Percentiles rank a stretch among this genome's conserved stretches.
Evolutionary conservation across 192 early-diverging fungal species (phyloP).

Genomic region (Haplosporangium gracile): DNA sequence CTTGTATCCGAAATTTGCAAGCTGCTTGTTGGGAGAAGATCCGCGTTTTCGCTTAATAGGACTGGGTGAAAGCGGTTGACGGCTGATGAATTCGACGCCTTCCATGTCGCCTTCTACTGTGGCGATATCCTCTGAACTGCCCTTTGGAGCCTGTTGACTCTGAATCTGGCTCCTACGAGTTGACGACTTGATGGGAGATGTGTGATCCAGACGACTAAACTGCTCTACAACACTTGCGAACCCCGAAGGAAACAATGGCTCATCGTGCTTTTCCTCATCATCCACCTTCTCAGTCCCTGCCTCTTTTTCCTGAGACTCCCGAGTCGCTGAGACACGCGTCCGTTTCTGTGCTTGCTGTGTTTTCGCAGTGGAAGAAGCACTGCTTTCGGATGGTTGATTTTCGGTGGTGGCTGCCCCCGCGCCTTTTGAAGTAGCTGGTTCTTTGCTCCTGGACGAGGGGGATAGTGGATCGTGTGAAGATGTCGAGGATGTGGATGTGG

Average conservation of each 20-base stretch:
- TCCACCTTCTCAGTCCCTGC: background rate
- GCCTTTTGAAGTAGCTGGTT: background rate
- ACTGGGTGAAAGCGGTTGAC: background rate
- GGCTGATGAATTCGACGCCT: background rate
- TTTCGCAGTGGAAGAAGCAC: background rate
- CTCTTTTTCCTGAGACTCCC: background rate
- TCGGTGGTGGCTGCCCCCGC: background rate
- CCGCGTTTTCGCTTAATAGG: background rate
- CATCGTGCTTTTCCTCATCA: background rate
- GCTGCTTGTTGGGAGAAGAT: background rate
- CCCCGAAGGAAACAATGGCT: slow-evolving; percentile 23
- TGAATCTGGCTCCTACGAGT: background rate
- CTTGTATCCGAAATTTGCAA: slow-evolving; percentile 22
- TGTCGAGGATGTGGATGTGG: background rate
- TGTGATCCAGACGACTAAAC: background rate
- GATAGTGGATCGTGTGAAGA: background rate
- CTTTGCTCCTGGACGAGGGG: background rate
- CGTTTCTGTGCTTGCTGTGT: background rate
- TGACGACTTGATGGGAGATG: background rate
- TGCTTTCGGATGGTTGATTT: background rate
- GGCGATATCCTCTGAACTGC: background rate
- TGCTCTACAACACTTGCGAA: slow-evolving; percentile 11
- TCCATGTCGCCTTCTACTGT: background rate
- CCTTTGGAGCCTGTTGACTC: background rate
- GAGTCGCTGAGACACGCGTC: background rate